These are phyloP conservation scores for Cordyceps sp. DNA, from an alignment of 2,329 filamentous ascomycete genomes.

Conservation along the genomic window DNA sequence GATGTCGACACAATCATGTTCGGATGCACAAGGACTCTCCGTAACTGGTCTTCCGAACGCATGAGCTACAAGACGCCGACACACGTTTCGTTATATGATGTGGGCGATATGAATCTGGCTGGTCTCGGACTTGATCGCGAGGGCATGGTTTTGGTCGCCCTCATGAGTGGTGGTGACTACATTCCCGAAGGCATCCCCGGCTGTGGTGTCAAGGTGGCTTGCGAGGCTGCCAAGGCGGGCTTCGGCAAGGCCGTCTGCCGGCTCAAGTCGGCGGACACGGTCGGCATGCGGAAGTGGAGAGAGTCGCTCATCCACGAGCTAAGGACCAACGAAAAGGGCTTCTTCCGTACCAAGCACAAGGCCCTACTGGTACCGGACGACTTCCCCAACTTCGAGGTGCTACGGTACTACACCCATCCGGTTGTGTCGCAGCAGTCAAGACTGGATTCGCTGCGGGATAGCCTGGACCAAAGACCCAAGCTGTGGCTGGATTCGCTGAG, in stretches of 20 bases:
- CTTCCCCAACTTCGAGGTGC: conserved; percentile 65
- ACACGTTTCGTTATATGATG: conserved; percentile 71
- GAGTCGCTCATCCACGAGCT: conserved; percentile 58
- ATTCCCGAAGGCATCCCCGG: conserved; percentile 73
- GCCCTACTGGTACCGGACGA: conserved; percentile 57
- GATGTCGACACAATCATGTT: conserved; percentile 98
- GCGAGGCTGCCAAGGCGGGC: conserved; percentile 75
- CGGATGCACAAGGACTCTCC: conserved; percentile 61
- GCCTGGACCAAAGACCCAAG: conserved; percentile 7
- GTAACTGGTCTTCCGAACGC: conserved; percentile 68
- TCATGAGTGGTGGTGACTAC: conserved; percentile 95
- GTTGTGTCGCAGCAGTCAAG: conserved; percentile 53
- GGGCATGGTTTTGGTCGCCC: conserved; percentile 83
- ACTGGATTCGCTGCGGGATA: conserved; percentile 11
- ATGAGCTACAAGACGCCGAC: conserved; percentile 54
- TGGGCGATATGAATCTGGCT: conserved; percentile 27
- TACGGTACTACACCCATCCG: conserved; percentile 79
- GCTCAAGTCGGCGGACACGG: conserved; percentile 40
- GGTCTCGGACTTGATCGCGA: conserved; percentile 55
- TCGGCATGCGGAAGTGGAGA: conserved; percentile 53
- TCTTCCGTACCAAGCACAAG: conserved; percentile 63
- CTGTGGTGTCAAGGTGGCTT: conserved; percentile 76
- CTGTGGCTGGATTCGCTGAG: conserved; percentile 37
- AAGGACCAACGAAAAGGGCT: conserved; percentile 64
- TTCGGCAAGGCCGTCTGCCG: conserved; percentile 64